A percentile compares a stretch with the other conserved stretches of the same genome.
phyloP scores from a whole-genome alignment of 1,284 basidiomycete species.

The Leccinum holopus region DNA sequence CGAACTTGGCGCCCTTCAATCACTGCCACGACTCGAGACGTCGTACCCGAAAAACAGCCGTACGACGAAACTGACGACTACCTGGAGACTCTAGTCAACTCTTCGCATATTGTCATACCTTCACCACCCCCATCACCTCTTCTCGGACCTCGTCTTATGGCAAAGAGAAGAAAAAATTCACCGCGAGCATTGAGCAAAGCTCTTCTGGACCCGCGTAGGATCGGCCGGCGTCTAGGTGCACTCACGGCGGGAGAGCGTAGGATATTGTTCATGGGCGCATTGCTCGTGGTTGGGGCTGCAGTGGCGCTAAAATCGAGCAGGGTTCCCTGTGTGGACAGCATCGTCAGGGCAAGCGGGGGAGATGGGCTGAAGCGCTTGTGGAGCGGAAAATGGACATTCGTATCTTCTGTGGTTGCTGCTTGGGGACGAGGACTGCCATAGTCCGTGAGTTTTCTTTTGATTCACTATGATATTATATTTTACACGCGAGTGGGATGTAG shows the following conservation, averaged over 20 bases:
- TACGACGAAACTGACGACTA: constrained; percentile 43
- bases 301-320: constrained; percentile 46
- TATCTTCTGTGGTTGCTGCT: constrained; percentile 28
- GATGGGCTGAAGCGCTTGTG: constrained; percentile 28
- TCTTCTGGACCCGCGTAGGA: constrained; percentile 27
- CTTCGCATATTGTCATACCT: constrained; percentile 56
- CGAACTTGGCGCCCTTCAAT: constrained; percentile 30
- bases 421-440: constrained; percentile 31
- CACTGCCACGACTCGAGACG: constrained; percentile 3
- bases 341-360: constrained; percentile 17
- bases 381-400: constrained; percentile 26
- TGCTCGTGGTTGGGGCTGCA: constrained; percentile 65
- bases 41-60: constrained; percentile 11
- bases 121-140: constrained; percentile 31
- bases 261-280: constrained; percentile 59
- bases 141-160: constrained; percentile 3
- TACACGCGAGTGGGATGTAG: constrained; percentile 2
- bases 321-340: constrained; percentile 17
- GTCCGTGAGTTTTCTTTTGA: background rate
- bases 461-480: background rate
- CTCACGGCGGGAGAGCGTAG: constrained; percentile 40
- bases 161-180: constrained; percentile 18
- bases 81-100: constrained; percentile 62
- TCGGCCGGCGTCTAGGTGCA: constrained; percentile 25
- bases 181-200: constrained; percentile 23